These are phyloP conservation scores for Tricholoma sp. DNA, from an alignment of 768 basidiomycete genomes.

Conservation along the genomic window DNA sequence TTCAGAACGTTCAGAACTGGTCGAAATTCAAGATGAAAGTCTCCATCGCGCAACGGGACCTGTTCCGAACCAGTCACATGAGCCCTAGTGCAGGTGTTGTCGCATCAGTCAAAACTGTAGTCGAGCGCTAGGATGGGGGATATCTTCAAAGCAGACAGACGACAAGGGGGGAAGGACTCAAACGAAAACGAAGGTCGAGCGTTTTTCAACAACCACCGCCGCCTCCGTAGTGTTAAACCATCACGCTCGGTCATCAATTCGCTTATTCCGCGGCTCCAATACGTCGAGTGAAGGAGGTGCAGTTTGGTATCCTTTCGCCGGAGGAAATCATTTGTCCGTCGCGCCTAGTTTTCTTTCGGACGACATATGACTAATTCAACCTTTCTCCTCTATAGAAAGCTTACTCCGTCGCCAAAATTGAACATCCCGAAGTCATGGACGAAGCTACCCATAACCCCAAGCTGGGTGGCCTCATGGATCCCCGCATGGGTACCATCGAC, in stretches of 20 bases:
- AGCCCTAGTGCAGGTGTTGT: no score
- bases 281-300: constrained; percentile 95
- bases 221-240: constrained; percentile 23
- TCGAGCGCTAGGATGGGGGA: no score
- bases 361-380: constrained; percentile 6
- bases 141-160: constrained; percentile 31
- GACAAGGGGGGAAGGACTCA: constrained; percentile 19
- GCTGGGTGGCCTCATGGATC: constrained; percentile 94
- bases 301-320: constrained; percentile 97
- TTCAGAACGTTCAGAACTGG: no score
- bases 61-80: no score
- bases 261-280: constrained; percentile 92
- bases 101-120: no score
- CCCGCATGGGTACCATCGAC: constrained; percentile 96
- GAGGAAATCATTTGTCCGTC: constrained; percentile 96
- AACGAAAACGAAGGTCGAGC: not conserved
- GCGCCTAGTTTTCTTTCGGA: constrained; percentile 9
- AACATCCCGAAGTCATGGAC: constrained; percentile 98
- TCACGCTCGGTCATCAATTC: constrained; percentile 86
- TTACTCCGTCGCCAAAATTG: constrained; percentile 96
- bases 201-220: constrained; percentile 14
- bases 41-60: no score
- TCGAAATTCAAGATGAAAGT: no score
- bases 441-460: constrained; percentile 89
- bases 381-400: constrained; percentile 70